phyloP scores from a whole-genome alignment of 2,329 filamentous ascomycete species.

The Fusarium newnesense region DNA sequence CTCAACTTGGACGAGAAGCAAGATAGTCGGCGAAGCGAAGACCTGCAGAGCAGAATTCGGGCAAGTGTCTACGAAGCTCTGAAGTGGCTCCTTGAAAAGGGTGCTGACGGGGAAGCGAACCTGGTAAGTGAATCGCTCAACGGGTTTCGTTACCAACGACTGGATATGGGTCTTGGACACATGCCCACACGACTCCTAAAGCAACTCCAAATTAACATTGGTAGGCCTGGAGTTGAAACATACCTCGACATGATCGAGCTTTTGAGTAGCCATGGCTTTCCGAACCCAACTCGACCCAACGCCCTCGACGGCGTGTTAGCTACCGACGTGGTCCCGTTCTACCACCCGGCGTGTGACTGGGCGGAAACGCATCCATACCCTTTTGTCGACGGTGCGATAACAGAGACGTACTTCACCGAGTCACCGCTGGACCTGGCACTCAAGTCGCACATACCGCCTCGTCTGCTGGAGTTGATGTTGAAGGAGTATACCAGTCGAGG shows the following conservation, averaged over 20 bases:
- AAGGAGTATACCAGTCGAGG: not conserved
- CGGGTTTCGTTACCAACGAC: not conserved
- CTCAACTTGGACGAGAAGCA: not conserved
- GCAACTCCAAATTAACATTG: not conserved
- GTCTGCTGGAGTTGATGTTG: slow-evolving; percentile 13
- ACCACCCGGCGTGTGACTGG: not conserved
- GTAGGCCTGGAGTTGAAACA: not conserved
- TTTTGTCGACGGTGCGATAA: not conserved
- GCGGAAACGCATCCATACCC: not conserved
- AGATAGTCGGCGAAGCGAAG: no score
- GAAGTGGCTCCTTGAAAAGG: slow-evolving; percentile 16
- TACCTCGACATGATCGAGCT: slow-evolving; percentile 3
- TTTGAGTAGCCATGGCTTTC: not conserved
- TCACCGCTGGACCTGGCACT: not conserved
- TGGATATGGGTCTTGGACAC: not conserved
- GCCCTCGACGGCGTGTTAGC: not conserved
- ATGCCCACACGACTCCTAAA: not conserved
- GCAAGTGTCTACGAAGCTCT: not conserved
- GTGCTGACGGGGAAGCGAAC: not conserved
- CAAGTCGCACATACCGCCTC: slow-evolving; percentile 6
- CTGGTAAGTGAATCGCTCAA: not conserved
- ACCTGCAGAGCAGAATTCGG: not conserved
- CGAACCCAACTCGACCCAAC: not conserved
- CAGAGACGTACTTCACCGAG: not conserved
- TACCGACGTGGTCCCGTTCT: not conserved